Evolutionary conservation across 2,329 filamentous ascomycete genomes (phyloP).

Genomic region (Xylariaceae sp.): DNA sequence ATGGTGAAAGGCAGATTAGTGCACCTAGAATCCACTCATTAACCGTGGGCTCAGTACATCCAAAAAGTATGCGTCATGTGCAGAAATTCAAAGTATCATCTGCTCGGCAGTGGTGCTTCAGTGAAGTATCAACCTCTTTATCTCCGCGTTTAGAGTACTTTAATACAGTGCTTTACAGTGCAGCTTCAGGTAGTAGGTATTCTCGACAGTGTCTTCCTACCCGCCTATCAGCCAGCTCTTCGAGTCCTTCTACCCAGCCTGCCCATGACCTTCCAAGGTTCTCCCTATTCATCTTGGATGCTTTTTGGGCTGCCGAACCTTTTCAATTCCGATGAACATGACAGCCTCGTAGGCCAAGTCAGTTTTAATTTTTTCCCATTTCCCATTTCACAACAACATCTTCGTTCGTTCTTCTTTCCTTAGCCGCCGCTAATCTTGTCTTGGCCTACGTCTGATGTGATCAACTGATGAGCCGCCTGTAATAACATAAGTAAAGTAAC

Average conservation of each 20-base stretch:
- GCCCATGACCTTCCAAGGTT: background rate
- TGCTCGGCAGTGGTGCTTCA: background rate
- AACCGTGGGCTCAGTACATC: too few relatives aligned
- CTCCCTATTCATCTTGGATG: background rate
- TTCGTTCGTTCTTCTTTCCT: background rate
- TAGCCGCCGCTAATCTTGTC: slow-evolving; percentile 5
- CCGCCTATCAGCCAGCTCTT: background rate
- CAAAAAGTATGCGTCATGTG: too few relatives aligned
- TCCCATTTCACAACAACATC: too few relatives aligned
- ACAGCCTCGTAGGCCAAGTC: slow-evolving; percentile 4
- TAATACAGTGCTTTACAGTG: too few relatives aligned
- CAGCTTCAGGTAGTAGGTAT: too few relatives aligned
- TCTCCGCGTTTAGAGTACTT: background rate
- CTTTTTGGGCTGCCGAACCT: slow-evolving; percentile 3
- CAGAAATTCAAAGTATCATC: too few relatives aligned
- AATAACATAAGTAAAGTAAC: background rate
- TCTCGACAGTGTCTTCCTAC: background rate
- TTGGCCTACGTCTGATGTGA: slow-evolving; percentile 9
- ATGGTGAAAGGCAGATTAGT: too few relatives aligned
- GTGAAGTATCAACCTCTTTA: background rate
- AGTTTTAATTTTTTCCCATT: background rate
- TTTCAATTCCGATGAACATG: slow-evolving; percentile 1
- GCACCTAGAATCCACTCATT: too few relatives aligned
- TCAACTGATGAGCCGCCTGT: background rate
- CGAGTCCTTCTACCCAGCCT: background rate